A percentile compares a stretch with the other conserved stretches of the same genome.
phyloP scores from a whole-genome alignment of 768 basidiomycete genomes.

The Suillus alpinus region DNA sequence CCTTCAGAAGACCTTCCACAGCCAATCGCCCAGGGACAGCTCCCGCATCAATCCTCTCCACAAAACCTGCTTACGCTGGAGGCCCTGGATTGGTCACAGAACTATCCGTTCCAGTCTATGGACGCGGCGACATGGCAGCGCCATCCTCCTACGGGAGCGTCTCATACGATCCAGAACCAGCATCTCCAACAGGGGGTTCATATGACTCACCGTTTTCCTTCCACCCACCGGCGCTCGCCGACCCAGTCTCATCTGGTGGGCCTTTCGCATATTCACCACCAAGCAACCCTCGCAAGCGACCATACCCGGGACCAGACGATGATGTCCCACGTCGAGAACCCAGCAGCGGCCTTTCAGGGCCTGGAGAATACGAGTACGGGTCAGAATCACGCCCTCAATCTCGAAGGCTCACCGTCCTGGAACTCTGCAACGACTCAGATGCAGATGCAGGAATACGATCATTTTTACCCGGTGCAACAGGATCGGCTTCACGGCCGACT shows the following conservation, averaged over 20 bases:
- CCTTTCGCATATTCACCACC: constrained; percentile 32
- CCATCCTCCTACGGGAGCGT: constrained; percentile 23
- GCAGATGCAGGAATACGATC: constrained; percentile 43
- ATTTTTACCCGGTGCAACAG: constrained; percentile 39
- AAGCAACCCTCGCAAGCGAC: constrained; percentile 58
- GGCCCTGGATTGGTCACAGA: constrained; percentile 54
- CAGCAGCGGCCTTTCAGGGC: constrained; percentile 25
- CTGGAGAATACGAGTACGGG: constrained; percentile 61
- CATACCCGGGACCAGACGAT: constrained; percentile 48
- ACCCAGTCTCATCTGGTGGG: constrained; percentile 28
- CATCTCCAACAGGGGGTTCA: constrained; percentile 20
- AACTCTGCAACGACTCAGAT: constrained; percentile 78
- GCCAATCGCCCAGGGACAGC: constrained; percentile 69
- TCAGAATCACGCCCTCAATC: constrained; percentile 75
- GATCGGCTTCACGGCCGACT: constrained; percentile 38
- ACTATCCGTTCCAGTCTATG: constrained; percentile 38
- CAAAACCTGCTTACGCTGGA: constrained; percentile 45
- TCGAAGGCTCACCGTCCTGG: constrained; percentile 81
- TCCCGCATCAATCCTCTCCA: constrained; percentile 53
- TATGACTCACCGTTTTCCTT: constrained; percentile 78
- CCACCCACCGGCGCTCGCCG: constrained; percentile 59
- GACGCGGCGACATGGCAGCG: constrained; percentile 39
- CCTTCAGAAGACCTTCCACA: constrained; percentile 53
- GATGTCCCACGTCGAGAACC: constrained; percentile 41
- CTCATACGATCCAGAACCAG: constrained; percentile 24